Evolutionary conservation across 2,329 filamentous ascomycete genomes (phyloP).

Genomic region (Cladosporium sp.): DNA sequence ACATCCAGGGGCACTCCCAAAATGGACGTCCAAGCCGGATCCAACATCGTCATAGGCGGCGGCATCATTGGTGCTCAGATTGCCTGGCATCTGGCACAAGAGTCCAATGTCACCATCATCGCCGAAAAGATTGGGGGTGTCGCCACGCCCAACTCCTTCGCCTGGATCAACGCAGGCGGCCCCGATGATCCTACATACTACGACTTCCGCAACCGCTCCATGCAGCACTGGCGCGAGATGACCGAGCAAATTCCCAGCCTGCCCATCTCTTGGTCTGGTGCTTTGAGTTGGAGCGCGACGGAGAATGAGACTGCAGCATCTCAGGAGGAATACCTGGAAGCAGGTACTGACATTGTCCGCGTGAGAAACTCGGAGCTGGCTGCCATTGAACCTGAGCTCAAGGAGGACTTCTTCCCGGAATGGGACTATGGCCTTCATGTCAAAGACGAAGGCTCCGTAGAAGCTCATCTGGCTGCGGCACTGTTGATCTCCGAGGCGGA

Average conservation of each 20-base stretch:
- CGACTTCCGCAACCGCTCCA: constrained; percentile 9
- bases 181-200: not conserved
- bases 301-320: not conserved
- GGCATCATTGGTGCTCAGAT: constrained; percentile 4
- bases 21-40: not conserved
- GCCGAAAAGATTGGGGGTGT: constrained; percentile 5
- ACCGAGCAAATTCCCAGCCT: not conserved
- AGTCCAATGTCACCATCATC: constrained; percentile 5
- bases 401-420: not conserved
- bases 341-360: not conserved
- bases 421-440: constrained; percentile 1
- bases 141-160: constrained; percentile 7
- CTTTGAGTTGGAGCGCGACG: not conserved
- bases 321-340: not conserved
- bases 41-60: constrained; percentile 7
- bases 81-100: constrained; percentile 5
- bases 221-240: constrained; percentile 7
- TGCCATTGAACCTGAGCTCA: not conserved
- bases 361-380: not conserved
- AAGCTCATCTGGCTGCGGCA: not conserved
- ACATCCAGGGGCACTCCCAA: too few species aligned
- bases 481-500: not conserved
- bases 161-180: constrained; percentile 3
- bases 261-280: not conserved
- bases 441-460: not conserved